These are phyloP conservation scores for Nitzschia sp. DNA, from an alignment of 108 stramenopile species.

Conservation along the genomic window DNA sequence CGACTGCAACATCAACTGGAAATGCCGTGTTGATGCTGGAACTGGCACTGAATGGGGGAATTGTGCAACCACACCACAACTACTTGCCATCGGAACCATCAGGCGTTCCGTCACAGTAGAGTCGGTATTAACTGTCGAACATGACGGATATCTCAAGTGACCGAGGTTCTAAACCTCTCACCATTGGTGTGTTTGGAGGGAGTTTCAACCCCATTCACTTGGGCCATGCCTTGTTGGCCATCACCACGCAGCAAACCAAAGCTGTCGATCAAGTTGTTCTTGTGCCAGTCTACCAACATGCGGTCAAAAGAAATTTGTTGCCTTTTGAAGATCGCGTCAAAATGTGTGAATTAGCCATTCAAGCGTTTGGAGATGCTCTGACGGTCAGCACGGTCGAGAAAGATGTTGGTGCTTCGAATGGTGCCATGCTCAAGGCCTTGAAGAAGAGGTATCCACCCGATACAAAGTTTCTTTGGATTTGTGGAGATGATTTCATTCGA, in stretches of 20 bases:
- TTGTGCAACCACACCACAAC: too few species aligned
- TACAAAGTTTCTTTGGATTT: slow-evolving; percentile 23
- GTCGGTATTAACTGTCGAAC: too few species aligned
- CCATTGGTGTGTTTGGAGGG: slow-evolving; percentile 33
- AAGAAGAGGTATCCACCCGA: slow-evolving; percentile 21
- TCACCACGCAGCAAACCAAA: slow-evolving; percentile 38
- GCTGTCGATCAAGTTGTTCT: slow-evolving; percentile 32
- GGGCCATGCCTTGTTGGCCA: slow-evolving; percentile 32
- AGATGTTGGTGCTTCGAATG: slow-evolving; percentile 33
- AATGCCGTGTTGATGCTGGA: too few species aligned
- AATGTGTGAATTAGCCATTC: slow-evolving; percentile 25
- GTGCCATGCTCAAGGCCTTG: slow-evolving; percentile 22
- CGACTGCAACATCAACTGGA: too few species aligned
- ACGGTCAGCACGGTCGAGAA: slow-evolving; percentile 16
- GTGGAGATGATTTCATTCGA: slow-evolving; percentile 34
- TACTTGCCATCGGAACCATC: too few species aligned
- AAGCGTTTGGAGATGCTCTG: slow-evolving; percentile 24
- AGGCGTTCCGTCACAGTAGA: too few species aligned
- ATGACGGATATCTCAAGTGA: too few species aligned
- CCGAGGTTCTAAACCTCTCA: slow-evolving; percentile 1
- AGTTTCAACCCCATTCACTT: slow-evolving; percentile 32
- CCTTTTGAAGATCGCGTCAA: slow-evolving; percentile 34
- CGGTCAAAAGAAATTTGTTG: slow-evolving; percentile 26
- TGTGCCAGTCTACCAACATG: slow-evolving; percentile 34
- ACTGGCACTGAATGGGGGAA: too few species aligned